Evolutionary conservation across 1,139 yeast genomes (phyloP).

Genomic region (Pichia sp.): DNA sequence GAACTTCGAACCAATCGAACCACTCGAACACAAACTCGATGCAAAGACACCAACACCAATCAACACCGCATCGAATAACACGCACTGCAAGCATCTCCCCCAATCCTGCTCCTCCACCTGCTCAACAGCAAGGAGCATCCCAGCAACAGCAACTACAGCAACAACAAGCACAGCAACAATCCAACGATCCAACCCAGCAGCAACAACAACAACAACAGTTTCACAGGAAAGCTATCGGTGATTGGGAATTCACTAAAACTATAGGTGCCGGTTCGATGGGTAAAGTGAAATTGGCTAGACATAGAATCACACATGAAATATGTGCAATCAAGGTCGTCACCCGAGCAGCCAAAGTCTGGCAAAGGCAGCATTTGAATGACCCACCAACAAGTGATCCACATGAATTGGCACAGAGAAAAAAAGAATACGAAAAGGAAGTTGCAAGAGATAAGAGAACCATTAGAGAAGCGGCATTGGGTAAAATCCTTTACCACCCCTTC

Average conservation of each 20-base stretch:
- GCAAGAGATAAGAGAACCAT: slow-evolving; percentile 90
- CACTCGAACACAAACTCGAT: neutral
- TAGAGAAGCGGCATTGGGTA: slow-evolving; percentile 91
- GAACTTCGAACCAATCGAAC: neutral
- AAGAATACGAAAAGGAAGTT: slow-evolving; percentile 79
- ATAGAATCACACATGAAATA: slow-evolving; percentile 71
- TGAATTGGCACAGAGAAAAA: slow-evolving; percentile 58
- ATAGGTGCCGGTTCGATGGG: slow-evolving; percentile 99
- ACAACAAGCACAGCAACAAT: slow-evolving; percentile 16
- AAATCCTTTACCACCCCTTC: slow-evolving; percentile 84
- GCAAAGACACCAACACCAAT: slow-evolving; percentile 2
- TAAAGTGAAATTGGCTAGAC: slow-evolving; percentile 90
- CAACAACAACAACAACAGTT: slow-evolving; percentile 46
- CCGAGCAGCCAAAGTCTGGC: slow-evolving; percentile 70
- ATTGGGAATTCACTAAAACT: slow-evolving; percentile 93
- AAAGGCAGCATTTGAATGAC: slow-evolving; percentile 71
- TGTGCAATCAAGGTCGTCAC: slow-evolving; percentile 87
- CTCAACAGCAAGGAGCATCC: slow-evolving; percentile 14
- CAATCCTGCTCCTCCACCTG: neutral
- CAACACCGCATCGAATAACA: slow-evolving; percentile 13
- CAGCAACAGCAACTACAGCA: slow-evolving; percentile 6
- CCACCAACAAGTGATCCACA: slow-evolving; percentile 56
- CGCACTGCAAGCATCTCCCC: slow-evolving; percentile 1
- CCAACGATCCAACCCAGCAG: slow-evolving; percentile 1
- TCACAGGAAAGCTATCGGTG: slow-evolving; percentile 87